Base-by-base conservation (phyloP, 345 rosid species). In the Trapa bicornis region DNA sequence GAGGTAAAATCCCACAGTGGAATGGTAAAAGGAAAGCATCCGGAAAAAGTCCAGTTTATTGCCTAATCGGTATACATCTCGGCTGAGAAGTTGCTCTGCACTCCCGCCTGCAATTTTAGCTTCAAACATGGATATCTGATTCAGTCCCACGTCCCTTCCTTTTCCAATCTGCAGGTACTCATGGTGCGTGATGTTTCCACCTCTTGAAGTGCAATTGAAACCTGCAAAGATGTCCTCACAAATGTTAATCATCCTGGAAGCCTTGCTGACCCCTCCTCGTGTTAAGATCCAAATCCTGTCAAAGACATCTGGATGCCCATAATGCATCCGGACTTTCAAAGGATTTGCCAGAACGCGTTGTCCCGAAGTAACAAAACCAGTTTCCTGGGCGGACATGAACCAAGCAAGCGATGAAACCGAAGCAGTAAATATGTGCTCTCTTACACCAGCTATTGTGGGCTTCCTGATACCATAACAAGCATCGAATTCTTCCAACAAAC, bases 401-500 rank as follows among this genome's bases (percentile, higher is more conserved):
- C 71, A 58, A 36, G 71, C 65, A 12, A 68, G 71, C 0, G 71
- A 68, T 42, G 71, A 68, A 58, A 58, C 41, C 48, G 71, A 68
- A 33, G 41, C 71, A 0, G 71, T 68, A 60, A 68, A 68, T 58
- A 68, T 68, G 64, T 68, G 57, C 60, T 68, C 71, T 38, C 71
- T 68, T n/a, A 68, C n/a, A 29, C 71, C 71, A 39, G 60, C 54
- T 22, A 68, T 60, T 8, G 65, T 68, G 13, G 71, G 71, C 16
- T 68, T 68, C 54, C 45, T 62, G 42, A 37, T 43, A 45, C 65
- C 71, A 56, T 60, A 16, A 38, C 73, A 56, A 50, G 1, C 73
- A 75, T 75, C 83, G 86, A 79, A 92, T 70, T 91, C 96, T 81
- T 92, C 97, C 86, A 92, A 76, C 64, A 92, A 83, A 75, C 88